phyloP scores from a whole-genome alignment of 2,329 filamentous ascomycete genomes.

The Diaporthe sp. region DNA sequence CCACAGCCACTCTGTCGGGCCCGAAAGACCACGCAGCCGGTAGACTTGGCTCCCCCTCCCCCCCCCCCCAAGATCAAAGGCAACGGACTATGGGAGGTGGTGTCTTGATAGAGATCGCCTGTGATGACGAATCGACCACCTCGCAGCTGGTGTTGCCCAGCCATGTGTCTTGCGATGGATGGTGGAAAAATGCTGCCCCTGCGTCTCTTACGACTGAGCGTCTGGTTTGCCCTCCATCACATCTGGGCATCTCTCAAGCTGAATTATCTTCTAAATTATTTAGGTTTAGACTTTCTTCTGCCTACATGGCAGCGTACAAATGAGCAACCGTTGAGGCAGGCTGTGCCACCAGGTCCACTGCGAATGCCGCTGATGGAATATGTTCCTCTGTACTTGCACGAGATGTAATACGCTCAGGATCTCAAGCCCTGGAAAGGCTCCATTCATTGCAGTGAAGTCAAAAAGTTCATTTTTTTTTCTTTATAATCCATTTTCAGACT shows the following conservation, averaged over 20 bases:
- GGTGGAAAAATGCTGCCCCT: neutral
- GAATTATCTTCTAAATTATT: too few species aligned
- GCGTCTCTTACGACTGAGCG: too few species aligned
- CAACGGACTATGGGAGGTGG: neutral
- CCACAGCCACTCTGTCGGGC: neutral
- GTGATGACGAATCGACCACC: neutral
- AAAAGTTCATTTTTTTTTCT: neutral
- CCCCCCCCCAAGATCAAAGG: neutral
- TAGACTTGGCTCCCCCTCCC: too few species aligned
- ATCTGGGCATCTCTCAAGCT: neutral
- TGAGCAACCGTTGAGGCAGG: neutral
- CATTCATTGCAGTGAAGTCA: neutral
- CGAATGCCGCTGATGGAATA: too few species aligned
- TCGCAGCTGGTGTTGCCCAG: too few species aligned
- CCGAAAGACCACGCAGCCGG: neutral
- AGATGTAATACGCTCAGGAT: neutral
- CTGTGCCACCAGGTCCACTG: too few species aligned
- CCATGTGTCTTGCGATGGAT: neutral
- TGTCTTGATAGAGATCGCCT: neutral
- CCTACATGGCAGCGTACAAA: neutral
- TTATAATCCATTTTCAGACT: neutral
- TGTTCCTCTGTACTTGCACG: neutral
- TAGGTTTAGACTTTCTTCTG: neutral
- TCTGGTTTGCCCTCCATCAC: neutral
- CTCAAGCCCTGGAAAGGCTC: neutral